Base-by-base conservation (phyloP, 2,329 filamentous ascomycete species). In the Mycosphaerella sp. region DNA sequence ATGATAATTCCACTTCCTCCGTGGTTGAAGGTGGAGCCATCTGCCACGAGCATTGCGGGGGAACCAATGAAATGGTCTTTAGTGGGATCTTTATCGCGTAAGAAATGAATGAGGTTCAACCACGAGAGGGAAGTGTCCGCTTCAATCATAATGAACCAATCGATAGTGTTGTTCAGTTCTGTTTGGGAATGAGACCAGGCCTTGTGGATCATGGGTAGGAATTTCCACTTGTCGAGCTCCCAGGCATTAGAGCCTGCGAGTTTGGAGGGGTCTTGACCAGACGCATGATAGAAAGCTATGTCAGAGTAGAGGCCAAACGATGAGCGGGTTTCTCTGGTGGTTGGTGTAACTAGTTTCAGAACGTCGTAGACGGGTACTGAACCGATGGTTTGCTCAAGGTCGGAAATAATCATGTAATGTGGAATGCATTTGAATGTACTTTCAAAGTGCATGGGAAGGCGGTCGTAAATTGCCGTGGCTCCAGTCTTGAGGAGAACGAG, bases 401-500 rank as follows among this genome's bases (percentile, higher is more conserved):
- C 77, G 42, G 77, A 79, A 57, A 77, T 73, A 57, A 80, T 66
- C 42, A 78, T 68, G 55, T 60, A 61, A 41, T 68, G 60, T 3
- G 62, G 61, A 7, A 62, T 57, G 66, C 79, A 82, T 53, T 71
- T 72, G 25, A 82, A 70, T 1, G 78, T 77, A 0, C 77, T 79
- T 43, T 71, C 61, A 55, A 81, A 74, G 60, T 82, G 79, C 5
- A 74, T 67, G 2, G 78, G 78, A 4, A 83, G 72, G 62, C 80
- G 80, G 21, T 76, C 70, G 55, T 72, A 69, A 3, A 78, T 71
- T 58, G 82, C 79, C 12, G 78, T 79, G 12, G 79, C 78, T 49
- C 79, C 80, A 0, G 80, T 82, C 61, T 79, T 78, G 53, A 84
- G 67, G 32, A 81, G 67, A 18, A 83, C 72, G 57, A 82, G 74